Evolutionary conservation across 257 asterid genomes (phyloP), one percentile per base, ranked within the genome.

Genomic region (Salvia miltiorrhiza): DNA sequence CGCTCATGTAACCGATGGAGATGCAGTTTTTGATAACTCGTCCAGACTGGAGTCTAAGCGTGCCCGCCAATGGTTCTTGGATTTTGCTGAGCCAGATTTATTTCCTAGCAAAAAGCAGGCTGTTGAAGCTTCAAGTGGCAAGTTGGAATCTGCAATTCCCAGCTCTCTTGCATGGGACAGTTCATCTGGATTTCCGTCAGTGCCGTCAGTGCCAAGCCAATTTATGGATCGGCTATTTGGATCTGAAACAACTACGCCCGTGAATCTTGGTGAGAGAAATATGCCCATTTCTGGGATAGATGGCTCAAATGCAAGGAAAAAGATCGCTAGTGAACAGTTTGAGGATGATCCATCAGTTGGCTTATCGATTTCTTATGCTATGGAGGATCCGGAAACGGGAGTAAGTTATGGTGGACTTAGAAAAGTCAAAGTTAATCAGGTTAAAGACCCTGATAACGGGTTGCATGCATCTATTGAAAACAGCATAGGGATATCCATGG

Each of bases 71-170:
- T 89, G 96, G 96, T 78, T 90, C 58, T 59, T 81, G 17, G 88
- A 77, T 79, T 58, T 85, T 65, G 74, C 80, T 52, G 95, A 88
- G 65, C 66, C 87, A 6, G 96, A 93, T 66, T 65, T 85, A 61
- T 88, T 81, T 69, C 78, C 95, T 16, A 77, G 79, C 71, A 93
- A 93, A 76, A 93, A 82, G 81, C 99, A 82, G 63, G 87, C 83
- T 57, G 70, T 84, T 0, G 87, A 87, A 66, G 60, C 80, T 73
- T 74, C 90, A 37, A 71, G 65, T 50, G 67, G 78, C 80, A 80
- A 82, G 80, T 71, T 85, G 58, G 76, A 83, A 19, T 66, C 90
- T 4, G 87, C 77, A 71, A 73, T 80, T 72, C 67, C 85, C 4
- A 72, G 63, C 79, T 44, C 83, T 23, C 83, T 82, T 62, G 69